A percentile compares a stretch with the other conserved stretches of the same genome.
These are phyloP conservation scores for Fragaria ananassa DNA, from an alignment of 306 rosid genomes.

Conservation along the genomic window DNA sequence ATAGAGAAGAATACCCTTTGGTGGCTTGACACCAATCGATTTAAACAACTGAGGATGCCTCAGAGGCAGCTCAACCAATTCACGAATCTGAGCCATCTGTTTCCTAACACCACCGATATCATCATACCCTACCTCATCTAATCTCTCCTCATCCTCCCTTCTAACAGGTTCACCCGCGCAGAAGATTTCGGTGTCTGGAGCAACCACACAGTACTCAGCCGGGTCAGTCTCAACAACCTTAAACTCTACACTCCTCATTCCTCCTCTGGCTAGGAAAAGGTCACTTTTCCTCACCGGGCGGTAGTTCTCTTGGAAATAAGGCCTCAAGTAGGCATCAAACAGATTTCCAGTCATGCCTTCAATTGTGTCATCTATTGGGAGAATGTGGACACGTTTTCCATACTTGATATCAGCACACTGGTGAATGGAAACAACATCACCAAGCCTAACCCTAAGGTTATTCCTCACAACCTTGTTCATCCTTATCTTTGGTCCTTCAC, in stretches of 20 bases:
- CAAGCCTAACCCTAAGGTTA: too few species aligned
- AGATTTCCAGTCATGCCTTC: too few species aligned
- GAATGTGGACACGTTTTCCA: too few species aligned
- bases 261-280: slow-evolving; percentile 25
- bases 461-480: too few species aligned
- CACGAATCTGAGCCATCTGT: slow-evolving; percentile 25
- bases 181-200: slow-evolving; percentile 25
- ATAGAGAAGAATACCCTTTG: slow-evolving; percentile 38
- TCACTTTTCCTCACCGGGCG: slow-evolving; percentile 28
- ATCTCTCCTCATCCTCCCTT: slow-evolving; percentile 24
- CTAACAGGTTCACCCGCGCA: slow-evolving; percentile 22
- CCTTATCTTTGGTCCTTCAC: too few species aligned
- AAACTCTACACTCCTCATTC: slow-evolving; percentile 29
- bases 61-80: slow-evolving; percentile 22
- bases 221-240: slow-evolving; percentile 29
- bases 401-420: too few species aligned
- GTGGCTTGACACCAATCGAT: slow-evolving; percentile 25
- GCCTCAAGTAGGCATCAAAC: neutral
- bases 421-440: too few species aligned
- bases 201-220: slow-evolving; percentile 23
- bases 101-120: slow-evolving; percentile 23
- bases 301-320: slow-evolving; percentile 17
- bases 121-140: slow-evolving; percentile 27
- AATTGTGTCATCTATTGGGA: too few species aligned
- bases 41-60: slow-evolving; percentile 28